phyloP scores from a whole-genome alignment of 2,329 filamentous ascomycete genomes.

The Tolypocladium inflatum region DNA sequence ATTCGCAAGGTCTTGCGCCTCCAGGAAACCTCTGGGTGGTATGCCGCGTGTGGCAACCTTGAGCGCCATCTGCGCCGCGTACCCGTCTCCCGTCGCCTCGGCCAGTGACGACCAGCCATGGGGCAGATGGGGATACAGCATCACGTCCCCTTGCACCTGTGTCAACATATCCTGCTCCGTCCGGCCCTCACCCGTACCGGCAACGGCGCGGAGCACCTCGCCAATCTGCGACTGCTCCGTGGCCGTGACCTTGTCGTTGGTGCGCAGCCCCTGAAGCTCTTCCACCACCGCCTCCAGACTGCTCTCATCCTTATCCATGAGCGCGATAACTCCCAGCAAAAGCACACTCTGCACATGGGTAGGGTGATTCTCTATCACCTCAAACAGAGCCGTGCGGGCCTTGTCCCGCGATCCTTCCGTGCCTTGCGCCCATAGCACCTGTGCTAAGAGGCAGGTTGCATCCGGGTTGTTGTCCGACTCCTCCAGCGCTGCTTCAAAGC shows the following conservation, averaged over 20 bases:
- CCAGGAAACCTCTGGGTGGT: slow-evolving; percentile 60
- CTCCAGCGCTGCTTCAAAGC: slow-evolving; percentile 70
- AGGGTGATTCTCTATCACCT: slow-evolving; percentile 63
- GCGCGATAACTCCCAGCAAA: slow-evolving; percentile 73
- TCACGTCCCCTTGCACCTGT: slow-evolving; percentile 66
- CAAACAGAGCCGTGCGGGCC: slow-evolving; percentile 72
- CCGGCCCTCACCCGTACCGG: slow-evolving; percentile 42
- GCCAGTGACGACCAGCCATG: slow-evolving; percentile 75
- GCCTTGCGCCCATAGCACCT: slow-evolving; percentile 89
- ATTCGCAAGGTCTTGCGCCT: slow-evolving; percentile 58
- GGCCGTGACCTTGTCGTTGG: slow-evolving; percentile 51
- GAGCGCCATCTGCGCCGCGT: slow-evolving; percentile 66
- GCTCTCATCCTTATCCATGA: slow-evolving; percentile 71
- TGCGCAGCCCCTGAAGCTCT: slow-evolving; percentile 66
- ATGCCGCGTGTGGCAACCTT: slow-evolving; percentile 66
- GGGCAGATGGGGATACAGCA: slow-evolving; percentile 71
- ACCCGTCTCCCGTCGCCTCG: slow-evolving; percentile 41
- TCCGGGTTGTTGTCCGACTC: slow-evolving; percentile 72
- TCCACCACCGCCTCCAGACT: slow-evolving; percentile 70
- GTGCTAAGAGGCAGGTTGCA: slow-evolving; percentile 76
- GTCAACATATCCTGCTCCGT: slow-evolving; percentile 42
- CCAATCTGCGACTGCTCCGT: slow-evolving; percentile 61
- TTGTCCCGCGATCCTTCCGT: slow-evolving; percentile 63
- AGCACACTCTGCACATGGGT: slow-evolving; percentile 72
- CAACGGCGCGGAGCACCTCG: slow-evolving; percentile 66